Percentiles rank a stretch among this genome's conserved stretches.
Conservation (phyloP, 2,329 filamentous ascomycete species). For the Paraphoma sp. region DNA sequence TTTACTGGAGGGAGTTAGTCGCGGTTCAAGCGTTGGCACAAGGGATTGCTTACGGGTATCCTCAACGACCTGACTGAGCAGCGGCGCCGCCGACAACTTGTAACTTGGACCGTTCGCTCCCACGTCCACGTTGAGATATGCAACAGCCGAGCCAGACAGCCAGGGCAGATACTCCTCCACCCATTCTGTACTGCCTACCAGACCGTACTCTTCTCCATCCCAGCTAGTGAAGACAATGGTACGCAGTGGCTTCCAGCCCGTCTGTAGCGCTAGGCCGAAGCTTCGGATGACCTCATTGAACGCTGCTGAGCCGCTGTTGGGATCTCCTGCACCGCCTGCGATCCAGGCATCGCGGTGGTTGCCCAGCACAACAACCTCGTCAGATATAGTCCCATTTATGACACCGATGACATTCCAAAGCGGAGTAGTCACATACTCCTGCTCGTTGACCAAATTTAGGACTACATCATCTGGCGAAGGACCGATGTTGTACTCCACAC, state of each 20-base stretch:
- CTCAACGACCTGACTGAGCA: slow-evolving; percentile 76
- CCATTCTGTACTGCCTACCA: slow-evolving; percentile 90
- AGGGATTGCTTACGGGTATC: slow-evolving; percentile 58
- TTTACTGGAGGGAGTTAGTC: slow-evolving; percentile 29
- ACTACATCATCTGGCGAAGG: slow-evolving; percentile 75
- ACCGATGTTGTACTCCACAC: slow-evolving; percentile 84
- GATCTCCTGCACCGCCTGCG: slow-evolving; percentile 81
- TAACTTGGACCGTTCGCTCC: slow-evolving; percentile 72
- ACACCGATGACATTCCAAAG: slow-evolving; percentile 82
- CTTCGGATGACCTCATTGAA: slow-evolving; percentile 79
- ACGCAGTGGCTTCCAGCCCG: slow-evolving; percentile 83
- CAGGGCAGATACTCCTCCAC: slow-evolving; percentile 88
- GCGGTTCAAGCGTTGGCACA: background rate
- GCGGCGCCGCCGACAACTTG: slow-evolving; percentile 70
- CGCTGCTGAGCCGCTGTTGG: slow-evolving; percentile 81
- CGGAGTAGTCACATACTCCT: slow-evolving; percentile 58
- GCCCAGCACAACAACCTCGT: slow-evolving; percentile 89
- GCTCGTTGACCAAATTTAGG: slow-evolving; percentile 57
- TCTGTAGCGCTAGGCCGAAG: slow-evolving; percentile 73
- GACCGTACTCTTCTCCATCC: slow-evolving; percentile 78
- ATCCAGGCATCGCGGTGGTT: slow-evolving; percentile 94
- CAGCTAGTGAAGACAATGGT: slow-evolving; percentile 86
- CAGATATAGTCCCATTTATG: slow-evolving; percentile 83
- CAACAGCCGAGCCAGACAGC: slow-evolving; percentile 75
- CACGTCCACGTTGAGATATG: slow-evolving; percentile 87